These are phyloP conservation scores for Trichophyton mentagrophytes DNA, from an alignment of 2,329 filamentous ascomycete species.

Conservation along the genomic window DNA sequence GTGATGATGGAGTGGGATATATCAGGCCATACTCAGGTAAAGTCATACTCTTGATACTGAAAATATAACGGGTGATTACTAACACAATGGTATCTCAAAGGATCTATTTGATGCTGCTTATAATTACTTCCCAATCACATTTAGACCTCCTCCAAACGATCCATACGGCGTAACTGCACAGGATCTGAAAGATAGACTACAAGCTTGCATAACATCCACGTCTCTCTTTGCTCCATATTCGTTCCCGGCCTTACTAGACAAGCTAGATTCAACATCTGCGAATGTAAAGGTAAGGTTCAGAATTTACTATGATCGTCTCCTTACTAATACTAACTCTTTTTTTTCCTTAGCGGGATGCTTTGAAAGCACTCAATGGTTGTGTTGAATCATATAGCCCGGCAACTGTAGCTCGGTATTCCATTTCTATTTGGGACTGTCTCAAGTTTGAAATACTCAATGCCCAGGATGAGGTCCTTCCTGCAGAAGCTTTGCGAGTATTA, in stretches of 20 bases:
- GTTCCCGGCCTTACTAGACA: conserved; percentile 55
- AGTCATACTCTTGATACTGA: background rate
- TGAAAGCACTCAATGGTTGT: conserved; percentile 50
- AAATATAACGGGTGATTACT: background rate
- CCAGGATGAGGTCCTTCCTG: conserved; percentile 52
- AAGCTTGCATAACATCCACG: conserved; percentile 52
- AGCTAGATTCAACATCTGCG: conserved; percentile 54
- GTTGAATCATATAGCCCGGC: conserved; percentile 46
- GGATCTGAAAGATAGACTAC: conserved; percentile 51
- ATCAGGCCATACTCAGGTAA: conserved; percentile 45
- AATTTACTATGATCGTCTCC: background rate
- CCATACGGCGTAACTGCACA: conserved; percentile 58
- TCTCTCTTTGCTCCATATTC: conserved; percentile 52
- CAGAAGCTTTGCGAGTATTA: conserved; percentile 45
- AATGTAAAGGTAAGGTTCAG: conserved; percentile 47
- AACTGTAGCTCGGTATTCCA: conserved; percentile 49
- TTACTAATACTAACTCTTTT: conserved; percentile 13
- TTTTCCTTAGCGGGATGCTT: conserved; percentile 43
- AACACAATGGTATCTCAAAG: conserved; percentile 16
- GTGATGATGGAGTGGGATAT: conserved; percentile 58
- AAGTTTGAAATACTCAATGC: conserved; percentile 58
- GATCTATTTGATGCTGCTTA: conserved; percentile 54
- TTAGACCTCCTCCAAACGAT: conserved; percentile 55
- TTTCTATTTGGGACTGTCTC: conserved; percentile 54
- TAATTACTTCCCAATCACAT: conserved; percentile 61